A percentile compares a stretch with the other conserved stretches of the same genome.
Evolutionary conservation across 2,329 filamentous ascomycete species (phyloP).

Genomic region (Epicoccum sorghinum): DNA sequence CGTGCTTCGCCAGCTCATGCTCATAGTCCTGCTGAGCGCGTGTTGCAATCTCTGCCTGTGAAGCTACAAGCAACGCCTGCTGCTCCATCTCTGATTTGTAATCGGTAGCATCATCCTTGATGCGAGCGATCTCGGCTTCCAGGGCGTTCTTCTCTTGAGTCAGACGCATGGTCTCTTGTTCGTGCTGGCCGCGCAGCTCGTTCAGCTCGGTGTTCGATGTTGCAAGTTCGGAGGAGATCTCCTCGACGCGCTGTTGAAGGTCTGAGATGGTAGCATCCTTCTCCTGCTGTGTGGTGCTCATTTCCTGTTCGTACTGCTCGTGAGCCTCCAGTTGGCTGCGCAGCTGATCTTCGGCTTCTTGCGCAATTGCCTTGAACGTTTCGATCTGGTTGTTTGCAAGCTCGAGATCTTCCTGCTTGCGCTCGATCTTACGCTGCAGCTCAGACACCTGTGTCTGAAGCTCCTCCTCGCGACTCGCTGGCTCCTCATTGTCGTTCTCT

Average conservation of each 20-base stretch:
- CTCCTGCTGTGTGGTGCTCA: constrained; percentile 74
- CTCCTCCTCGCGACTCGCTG: constrained; percentile 74
- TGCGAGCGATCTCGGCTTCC: constrained; percentile 76
- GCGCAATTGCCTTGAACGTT: constrained; percentile 86
- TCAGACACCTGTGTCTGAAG: constrained; percentile 83
- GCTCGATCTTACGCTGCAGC: constrained; percentile 83
- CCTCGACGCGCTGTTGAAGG: constrained; percentile 81
- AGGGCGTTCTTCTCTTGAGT: constrained; percentile 83
- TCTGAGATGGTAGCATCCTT: constrained; percentile 83
- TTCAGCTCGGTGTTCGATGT: constrained; percentile 84
- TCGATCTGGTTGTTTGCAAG: constrained; percentile 81
- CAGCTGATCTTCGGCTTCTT: constrained; percentile 85
- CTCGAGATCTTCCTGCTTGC: constrained; percentile 80
- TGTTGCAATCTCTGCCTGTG: constrained; percentile 90
- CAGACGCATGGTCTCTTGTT: constrained; percentile 70
- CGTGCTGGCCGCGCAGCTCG: constrained; percentile 77
- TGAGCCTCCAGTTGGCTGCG: constrained; percentile 79
- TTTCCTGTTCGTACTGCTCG: constrained; percentile 75
- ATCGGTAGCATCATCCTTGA: constrained; percentile 84
- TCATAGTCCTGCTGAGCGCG: constrained; percentile 96
- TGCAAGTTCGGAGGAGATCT: constrained; percentile 80
- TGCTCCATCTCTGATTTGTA: constrained; percentile 80
- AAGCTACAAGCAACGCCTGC: constrained; percentile 88
- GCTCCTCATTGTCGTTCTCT: constrained; percentile 57
- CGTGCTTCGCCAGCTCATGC: constrained; percentile 90